A percentile compares a stretch with the other conserved stretches of the same genome.
Evolutionary conservation across 2,329 filamentous ascomycete species (phyloP).

Genomic region (Dactylellina haptotyla): DNA sequence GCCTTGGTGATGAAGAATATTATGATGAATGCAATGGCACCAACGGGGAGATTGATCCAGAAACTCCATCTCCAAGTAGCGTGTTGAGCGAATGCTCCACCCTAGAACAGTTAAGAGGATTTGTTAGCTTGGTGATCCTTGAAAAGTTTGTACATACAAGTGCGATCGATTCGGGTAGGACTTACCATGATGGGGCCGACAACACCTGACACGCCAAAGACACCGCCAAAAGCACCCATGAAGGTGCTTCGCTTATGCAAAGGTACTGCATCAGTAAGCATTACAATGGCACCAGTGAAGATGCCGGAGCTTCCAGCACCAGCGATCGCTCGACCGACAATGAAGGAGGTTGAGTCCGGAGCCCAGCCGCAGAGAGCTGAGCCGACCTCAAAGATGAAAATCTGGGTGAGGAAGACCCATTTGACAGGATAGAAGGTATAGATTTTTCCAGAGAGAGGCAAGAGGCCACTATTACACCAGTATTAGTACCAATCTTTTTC

Average conservation of each 20-base stretch:
- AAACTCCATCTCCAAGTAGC: slow-evolving; percentile 68
- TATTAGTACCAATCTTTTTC: no score
- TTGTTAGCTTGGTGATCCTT: not conserved
- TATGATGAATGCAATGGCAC: slow-evolving; percentile 65
- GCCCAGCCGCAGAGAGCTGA: slow-evolving; percentile 69
- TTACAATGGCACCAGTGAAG: slow-evolving; percentile 66
- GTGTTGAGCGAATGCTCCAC: slow-evolving; percentile 66
- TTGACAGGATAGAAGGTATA: slow-evolving; percentile 62
- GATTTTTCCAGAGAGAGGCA: slow-evolving; percentile 62
- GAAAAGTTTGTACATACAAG: not conserved
- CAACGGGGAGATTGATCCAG: slow-evolving; percentile 70
- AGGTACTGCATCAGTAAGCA: slow-evolving; percentile 60
- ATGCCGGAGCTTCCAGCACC: slow-evolving; percentile 67
- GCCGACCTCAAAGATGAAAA: slow-evolving; percentile 60
- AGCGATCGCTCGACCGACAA: slow-evolving; percentile 67
- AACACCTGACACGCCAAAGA: slow-evolving; percentile 66
- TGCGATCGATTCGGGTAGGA: not conserved
- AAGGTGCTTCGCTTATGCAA: slow-evolving; percentile 58
- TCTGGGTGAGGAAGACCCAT: slow-evolving; percentile 52
- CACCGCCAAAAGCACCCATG: slow-evolving; percentile 59
- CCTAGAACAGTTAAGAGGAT: slow-evolving; percentile 53
- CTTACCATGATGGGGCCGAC: slow-evolving; percentile 62
- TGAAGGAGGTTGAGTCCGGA: slow-evolving; percentile 65
- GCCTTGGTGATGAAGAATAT: slow-evolving; percentile 66
- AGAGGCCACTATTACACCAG: slow-evolving; percentile 56